Evolutionary conservation across 768 basidiomycete species (phyloP).

Genomic region (Leccinum arenicola): DNA sequence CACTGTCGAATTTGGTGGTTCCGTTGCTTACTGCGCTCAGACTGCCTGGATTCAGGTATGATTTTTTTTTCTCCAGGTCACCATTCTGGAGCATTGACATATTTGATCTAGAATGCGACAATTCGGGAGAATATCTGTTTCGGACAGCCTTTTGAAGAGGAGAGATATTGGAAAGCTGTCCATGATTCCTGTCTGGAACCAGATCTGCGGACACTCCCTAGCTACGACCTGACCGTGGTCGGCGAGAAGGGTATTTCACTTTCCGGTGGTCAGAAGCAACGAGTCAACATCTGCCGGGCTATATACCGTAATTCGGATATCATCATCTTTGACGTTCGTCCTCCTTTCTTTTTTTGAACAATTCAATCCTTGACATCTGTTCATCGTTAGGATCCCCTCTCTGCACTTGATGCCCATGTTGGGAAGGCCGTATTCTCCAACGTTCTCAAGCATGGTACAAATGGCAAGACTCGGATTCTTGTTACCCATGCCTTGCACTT

Average conservation of each 20-base stretch:
- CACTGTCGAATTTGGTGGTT: slow-evolving; percentile 67
- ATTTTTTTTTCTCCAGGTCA: background rate
- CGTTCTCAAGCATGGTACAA: slow-evolving; percentile 61
- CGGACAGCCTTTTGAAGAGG: slow-evolving; percentile 77
- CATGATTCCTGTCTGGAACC: slow-evolving; percentile 74
- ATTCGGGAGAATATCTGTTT: slow-evolving; percentile 90
- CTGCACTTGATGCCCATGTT: slow-evolving; percentile 92
- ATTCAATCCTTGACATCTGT: background rate
- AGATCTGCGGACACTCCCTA: slow-evolving; percentile 58
- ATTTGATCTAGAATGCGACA: slow-evolving; percentile 60
- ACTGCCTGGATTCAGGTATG: slow-evolving; percentile 84
- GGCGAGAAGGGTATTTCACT: slow-evolving; percentile 77
- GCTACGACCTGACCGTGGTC: background rate
- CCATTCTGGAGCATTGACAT: background rate
- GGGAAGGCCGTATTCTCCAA: slow-evolving; percentile 86
- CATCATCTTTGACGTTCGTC: slow-evolving; percentile 1
- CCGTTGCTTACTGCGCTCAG: slow-evolving; percentile 81
- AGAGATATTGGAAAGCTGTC: slow-evolving; percentile 79
- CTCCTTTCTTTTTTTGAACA: background rate
- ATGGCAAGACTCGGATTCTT: slow-evolving; percentile 77
- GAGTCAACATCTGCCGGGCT: background rate
- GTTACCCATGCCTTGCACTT: slow-evolving; percentile 93
- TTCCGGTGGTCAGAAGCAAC: slow-evolving; percentile 61
- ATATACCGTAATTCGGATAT: slow-evolving; percentile 6
- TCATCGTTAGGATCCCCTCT: slow-evolving; percentile 58